These are phyloP conservation scores for Carex pumila DNA, from an alignment of 176 grass and related monocot genomes.

Conservation along the genomic window DNA sequence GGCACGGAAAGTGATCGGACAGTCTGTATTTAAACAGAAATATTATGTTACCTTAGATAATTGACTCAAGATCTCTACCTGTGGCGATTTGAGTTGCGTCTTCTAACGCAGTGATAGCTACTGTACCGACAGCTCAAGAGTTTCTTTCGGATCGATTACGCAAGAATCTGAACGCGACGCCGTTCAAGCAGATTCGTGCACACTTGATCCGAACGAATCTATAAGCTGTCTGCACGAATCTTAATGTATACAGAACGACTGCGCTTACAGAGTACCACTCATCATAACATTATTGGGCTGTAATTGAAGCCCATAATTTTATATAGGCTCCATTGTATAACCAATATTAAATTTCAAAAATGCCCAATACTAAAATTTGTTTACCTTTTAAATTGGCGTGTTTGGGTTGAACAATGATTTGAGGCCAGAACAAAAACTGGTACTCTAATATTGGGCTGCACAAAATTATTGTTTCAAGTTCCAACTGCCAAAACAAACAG, in stretches of 20 bases:
- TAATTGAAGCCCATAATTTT: neutral
- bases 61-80: neutral
- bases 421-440: neutral
- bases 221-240: too few relatives aligned
- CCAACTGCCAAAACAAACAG: neutral
- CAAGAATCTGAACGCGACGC: too few relatives aligned
- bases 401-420: neutral
- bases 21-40: too few relatives aligned
- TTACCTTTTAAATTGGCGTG: neutral
- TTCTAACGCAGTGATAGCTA: neutral
- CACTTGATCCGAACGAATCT: too few relatives aligned
- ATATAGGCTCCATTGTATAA: neutral
- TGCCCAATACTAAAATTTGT: neutral
- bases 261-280: too few relatives aligned
- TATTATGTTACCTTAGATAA: too few relatives aligned
- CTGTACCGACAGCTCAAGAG: neutral
- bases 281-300: neutral
- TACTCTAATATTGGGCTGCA: neutral
- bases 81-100: neutral
- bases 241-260: too few relatives aligned
- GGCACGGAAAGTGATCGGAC: too few relatives aligned
- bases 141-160: too few relatives aligned
- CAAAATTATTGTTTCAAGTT: neutral
- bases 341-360: neutral
- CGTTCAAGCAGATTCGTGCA: too few relatives aligned